Conservation (phyloP, 2,329 filamentous ascomycete species). For the Fonsecaea pedrosoi region DNA sequence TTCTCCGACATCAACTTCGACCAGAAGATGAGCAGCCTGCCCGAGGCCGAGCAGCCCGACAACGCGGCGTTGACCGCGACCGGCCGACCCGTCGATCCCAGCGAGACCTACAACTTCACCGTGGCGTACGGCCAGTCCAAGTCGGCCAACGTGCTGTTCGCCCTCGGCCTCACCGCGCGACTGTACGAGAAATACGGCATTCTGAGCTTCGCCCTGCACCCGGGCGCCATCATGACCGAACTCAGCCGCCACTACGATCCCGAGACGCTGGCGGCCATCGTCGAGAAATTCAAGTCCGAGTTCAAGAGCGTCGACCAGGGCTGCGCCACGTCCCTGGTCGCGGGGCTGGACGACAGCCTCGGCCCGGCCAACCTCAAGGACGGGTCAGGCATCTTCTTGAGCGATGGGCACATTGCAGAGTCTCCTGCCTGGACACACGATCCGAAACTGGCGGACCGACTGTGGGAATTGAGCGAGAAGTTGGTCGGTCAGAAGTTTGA, state of each 20-base stretch:
- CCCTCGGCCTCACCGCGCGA: slow-evolving; percentile 46
- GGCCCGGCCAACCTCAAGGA: slow-evolving; percentile 6
- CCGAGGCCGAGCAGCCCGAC: slow-evolving; percentile 30
- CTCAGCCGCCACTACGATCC: slow-evolving; percentile 38
- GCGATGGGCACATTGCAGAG: not conserved
- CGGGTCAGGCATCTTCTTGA: slow-evolving; percentile 11
- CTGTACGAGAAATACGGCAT: slow-evolving; percentile 43
- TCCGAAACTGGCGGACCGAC: slow-evolving; percentile 3
- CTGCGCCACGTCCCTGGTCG: slow-evolving; percentile 8
- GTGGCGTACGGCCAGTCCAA: slow-evolving; percentile 56
- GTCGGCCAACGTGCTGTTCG: slow-evolving; percentile 56
- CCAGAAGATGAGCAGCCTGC: slow-evolving; percentile 35
- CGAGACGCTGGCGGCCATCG: slow-evolving; percentile 29
- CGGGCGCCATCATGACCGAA: slow-evolving; percentile 42
- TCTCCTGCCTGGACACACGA: slow-evolving; percentile 10
- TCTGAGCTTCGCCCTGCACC: slow-evolving; percentile 50
- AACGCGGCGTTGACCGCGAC: slow-evolving; percentile 2
- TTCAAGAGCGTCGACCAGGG: slow-evolving; percentile 14
- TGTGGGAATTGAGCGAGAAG: slow-evolving; percentile 22
- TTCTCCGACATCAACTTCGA: slow-evolving; percentile 47
- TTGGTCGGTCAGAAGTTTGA: slow-evolving; percentile 24
- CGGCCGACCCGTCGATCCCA: slow-evolving; percentile 7
- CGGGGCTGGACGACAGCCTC: slow-evolving; percentile 11
- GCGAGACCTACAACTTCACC: slow-evolving; percentile 45
- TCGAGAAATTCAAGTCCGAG: not conserved